Percentiles rank a stretch among this genome's conserved stretches.
Evolutionary conservation across 2,329 filamentous ascomycete genomes (phyloP).

Genomic region (Talaromyces sp.): DNA sequence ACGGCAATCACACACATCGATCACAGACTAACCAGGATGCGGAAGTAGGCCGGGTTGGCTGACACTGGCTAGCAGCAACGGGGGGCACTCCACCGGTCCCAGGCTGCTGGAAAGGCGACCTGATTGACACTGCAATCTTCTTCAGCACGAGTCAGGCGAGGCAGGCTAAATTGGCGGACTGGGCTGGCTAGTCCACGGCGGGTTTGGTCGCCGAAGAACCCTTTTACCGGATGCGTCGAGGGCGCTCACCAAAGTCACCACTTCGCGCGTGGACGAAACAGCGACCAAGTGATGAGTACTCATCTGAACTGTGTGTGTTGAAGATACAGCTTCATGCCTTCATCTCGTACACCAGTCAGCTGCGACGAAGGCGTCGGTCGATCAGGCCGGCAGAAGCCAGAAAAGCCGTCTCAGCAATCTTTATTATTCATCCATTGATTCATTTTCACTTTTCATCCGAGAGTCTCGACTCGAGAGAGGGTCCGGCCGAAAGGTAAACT

Average conservation of each 20-base stretch:
- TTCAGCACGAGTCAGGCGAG: background rate
- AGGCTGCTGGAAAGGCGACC: background rate
- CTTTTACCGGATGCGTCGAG: background rate
- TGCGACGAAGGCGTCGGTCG: background rate
- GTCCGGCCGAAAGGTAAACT: background rate
- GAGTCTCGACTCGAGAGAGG: background rate
- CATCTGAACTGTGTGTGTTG: background rate
- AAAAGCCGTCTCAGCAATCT: background rate
- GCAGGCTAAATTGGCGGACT: background rate
- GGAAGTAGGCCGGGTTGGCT: background rate
- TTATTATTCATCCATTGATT: background rate
- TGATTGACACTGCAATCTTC: background rate
- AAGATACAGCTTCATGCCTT: background rate
- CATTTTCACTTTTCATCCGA: background rate
- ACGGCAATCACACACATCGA: background rate
- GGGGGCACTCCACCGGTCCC: background rate
- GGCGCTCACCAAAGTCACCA: too few species aligned
- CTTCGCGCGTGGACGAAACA: background rate
- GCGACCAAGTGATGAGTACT: too few species aligned
- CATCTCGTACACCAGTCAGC: background rate
- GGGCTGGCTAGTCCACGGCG: background rate
- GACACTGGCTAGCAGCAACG: background rate
- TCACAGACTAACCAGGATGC: background rate
- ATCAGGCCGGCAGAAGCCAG: background rate
- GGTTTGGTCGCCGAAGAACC: background rate